Evolutionary conservation across 768 basidiomycete species (phyloP).

Genomic region (Russula sp.): DNA sequence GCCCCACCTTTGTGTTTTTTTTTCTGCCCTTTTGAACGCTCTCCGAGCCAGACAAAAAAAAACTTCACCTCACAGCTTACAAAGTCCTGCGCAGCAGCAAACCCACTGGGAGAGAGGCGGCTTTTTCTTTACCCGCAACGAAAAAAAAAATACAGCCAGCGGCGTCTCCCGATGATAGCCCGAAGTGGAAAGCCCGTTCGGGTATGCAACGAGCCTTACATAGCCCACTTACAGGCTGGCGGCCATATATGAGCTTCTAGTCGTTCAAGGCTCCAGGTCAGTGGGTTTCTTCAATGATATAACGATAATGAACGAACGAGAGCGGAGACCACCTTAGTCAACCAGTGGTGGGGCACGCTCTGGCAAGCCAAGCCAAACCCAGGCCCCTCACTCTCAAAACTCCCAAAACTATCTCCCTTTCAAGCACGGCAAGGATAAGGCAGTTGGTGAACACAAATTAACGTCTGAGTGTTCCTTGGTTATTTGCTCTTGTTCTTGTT

Average conservation of each 20-base stretch:
- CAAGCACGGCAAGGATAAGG: no score
- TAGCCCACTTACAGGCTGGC: neutral
- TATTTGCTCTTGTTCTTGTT: neutral
- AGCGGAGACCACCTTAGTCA: neutral
- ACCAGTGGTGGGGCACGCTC: neutral
- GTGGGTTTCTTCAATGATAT: conserved; percentile 4
- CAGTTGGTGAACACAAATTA: no score
- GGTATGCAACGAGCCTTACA: neutral
- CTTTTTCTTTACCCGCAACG: conserved; percentile 6
- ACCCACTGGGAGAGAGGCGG: neutral
- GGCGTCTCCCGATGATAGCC: conserved; percentile 21
- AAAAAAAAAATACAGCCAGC: conserved; percentile 14
- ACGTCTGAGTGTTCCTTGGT: no score
- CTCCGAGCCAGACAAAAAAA: conserved; percentile 3
- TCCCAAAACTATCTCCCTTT: neutral
- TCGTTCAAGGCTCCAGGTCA: neutral
- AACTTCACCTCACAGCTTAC: neutral
- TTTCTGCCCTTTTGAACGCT: neutral
- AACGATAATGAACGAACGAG: neutral
- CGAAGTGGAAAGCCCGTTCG: conserved; percentile 18
- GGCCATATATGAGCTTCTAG: neutral
- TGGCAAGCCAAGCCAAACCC: neutral
- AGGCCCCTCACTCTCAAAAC: neutral
- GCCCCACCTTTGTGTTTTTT: conserved; percentile 1
- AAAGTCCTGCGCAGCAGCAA: neutral